Base-by-base conservation (phyloP, 495 filamentous ascomycete species). In the Xylaria nigripes region DNA sequence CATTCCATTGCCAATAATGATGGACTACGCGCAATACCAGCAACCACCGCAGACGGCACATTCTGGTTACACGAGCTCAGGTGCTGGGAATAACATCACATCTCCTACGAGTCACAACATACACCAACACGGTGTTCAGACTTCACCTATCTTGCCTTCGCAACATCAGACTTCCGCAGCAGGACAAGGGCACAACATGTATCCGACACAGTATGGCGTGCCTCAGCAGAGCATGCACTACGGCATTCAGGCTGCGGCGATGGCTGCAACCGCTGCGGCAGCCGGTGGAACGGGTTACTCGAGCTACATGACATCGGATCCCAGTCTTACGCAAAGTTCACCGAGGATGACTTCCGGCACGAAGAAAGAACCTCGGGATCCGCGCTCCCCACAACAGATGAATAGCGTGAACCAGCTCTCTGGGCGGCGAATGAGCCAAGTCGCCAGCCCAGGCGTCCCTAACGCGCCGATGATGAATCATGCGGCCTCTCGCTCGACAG, bases 11-110 rank as follows among this genome's bases (percentile, higher is more conserved):
- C 68, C 65, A 69, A 80, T 68, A 67, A 81, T 83, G 76, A 84
- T 83, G 79, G 82, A 85, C 69, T 85, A 85, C 81, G 79, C 81
- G 62, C 77, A 78, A 79, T 84, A 84, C 64, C 80, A 78, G 63
- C 75, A 79, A 71, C 79, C 80, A 67, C 73, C 73, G 64, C 77
- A 76, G 63, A 71, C 69, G 67, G 69, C 78, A 51, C 81, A 85
- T 71, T 78, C 72, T 63, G 69, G 69, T 62, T 72, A 81, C 69
- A 70, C 70, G 53, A 68, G 72, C 72, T 75, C 76, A 60, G 71
- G 79, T 71, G 68, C 72, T 64, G 68, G 75, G 67, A 81, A 75
- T 73, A 77, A 75, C 59, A 82, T 84, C 65, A 80, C 81, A 24
- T 84, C 82, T 21, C 77, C 78, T 27, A 77, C 79, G 21, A 79